Evolutionary conservation across 495 filamentous ascomycete genomes (phyloP).

Genomic region (Penicillium coffeae): DNA sequence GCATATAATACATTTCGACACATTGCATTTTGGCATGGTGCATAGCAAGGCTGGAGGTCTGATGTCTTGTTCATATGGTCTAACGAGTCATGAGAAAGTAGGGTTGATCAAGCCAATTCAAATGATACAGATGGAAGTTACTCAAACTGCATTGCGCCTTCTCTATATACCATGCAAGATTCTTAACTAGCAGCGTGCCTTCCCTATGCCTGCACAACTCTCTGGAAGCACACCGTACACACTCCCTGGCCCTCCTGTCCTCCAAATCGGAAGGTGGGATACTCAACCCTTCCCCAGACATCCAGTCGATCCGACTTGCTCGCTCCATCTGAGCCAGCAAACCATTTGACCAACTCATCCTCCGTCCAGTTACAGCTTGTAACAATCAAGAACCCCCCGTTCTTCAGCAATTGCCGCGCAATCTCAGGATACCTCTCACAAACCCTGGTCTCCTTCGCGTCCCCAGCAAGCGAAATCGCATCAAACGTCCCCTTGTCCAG

Average conservation of each 20-base stretch:
- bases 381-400: constrained; percentile 70
- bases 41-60: too few species aligned
- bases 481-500: constrained; percentile 98
- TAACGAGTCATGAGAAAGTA: too few species aligned
- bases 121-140: too few species aligned
- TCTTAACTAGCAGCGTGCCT: neutral
- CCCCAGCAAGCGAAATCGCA: constrained; percentile 72
- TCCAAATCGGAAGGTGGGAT: constrained; percentile 81
- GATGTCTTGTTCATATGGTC: too few species aligned
- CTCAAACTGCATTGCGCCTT: too few species aligned
- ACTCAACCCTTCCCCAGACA: constrained; percentile 65
- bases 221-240: constrained; percentile 70
- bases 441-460: constrained; percentile 46
- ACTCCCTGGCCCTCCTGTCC: constrained; percentile 82
- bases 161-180: too few species aligned
- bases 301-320: constrained; percentile 37
- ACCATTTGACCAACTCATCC: constrained; percentile 75
- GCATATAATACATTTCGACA: neutral
- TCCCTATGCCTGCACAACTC: constrained; percentile 6
- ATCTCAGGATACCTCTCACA: constrained; percentile 70
- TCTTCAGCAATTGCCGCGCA: constrained; percentile 60
- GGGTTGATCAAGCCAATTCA: too few species aligned
- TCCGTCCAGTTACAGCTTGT: constrained; percentile 99
- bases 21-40: too few species aligned
- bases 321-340: constrained; percentile 39